Evolutionary conservation across 179 eudicot species (phyloP), one percentile per base, ranked within the genome.

Genomic region (Silene noctiflora): DNA sequence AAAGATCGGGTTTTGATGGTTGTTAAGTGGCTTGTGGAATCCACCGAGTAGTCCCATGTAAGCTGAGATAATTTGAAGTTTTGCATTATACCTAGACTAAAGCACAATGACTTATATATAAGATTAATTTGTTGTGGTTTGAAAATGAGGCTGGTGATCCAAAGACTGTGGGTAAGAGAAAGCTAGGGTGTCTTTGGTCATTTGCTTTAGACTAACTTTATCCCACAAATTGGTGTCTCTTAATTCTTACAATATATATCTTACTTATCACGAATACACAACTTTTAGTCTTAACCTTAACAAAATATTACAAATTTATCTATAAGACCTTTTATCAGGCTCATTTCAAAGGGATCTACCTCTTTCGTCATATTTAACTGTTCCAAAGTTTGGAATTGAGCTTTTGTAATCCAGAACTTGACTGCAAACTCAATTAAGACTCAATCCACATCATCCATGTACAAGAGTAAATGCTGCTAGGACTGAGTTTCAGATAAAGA

Each of bases 1-100:
- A 68, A 68, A 66, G 69, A 7, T 27, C 16, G 44, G 46, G 3
- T 31, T 66, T 66, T 33, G 69, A 66, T 66, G 44, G 7, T 66
- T 66, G 46, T 33, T 6, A 4, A 29, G 3, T 62, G 25, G 67
- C 67, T 24, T 63, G 27, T 66, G 48, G 22, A 66, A 66, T 66
- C 48, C 16, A 20, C 7, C 22, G 14, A 6, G 19, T 19, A 42
- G 53, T 42, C 56, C 42, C 72, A 39, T 39, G 29, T 68, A 9
- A 19, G 71, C 55, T 8, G 27, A 35, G 55, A 68, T 19, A 42
- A 39, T 68, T 12, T 39, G 27, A 42, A 9, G 9, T 29, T 53
- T 55, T 58, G 63, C 22, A 10, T 35, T 53, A 21, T 9, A 4
- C 62, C 11, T 48, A 51, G 44, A 48, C 33, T 6, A 31, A 29